Percentiles rank a stretch among this genome's conserved stretches.
These are phyloP conservation scores for Lactarius akahatsu DNA, from an alignment of 768 basidiomycete genomes.

Conservation along the genomic window DNA sequence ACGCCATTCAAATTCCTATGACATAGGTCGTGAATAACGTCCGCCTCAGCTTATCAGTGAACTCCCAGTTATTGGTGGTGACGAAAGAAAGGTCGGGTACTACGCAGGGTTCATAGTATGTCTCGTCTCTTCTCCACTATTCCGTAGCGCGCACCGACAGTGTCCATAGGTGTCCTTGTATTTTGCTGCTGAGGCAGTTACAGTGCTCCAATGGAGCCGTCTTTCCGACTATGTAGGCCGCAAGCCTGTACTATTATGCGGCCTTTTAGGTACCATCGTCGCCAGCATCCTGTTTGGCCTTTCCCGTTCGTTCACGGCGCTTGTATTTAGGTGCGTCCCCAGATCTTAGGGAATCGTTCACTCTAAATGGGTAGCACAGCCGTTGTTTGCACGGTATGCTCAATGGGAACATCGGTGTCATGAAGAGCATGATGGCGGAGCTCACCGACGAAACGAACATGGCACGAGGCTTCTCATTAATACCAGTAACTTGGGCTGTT, in stretches of 20 bases:
- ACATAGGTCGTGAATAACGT: background rate
- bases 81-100: slow-evolving; percentile 48
- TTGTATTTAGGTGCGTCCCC: slow-evolving; percentile 32
- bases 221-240: slow-evolving; percentile 49
- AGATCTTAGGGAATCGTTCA: background rate
- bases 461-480: slow-evolving; percentile 39
- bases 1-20: slow-evolving; percentile 8
- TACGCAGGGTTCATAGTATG: slow-evolving; percentile 51
- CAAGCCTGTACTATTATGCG: slow-evolving; percentile 47
- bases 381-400: slow-evolving; percentile 12
- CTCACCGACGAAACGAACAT: slow-evolving; percentile 61
- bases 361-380: slow-evolving; percentile 62
- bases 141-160: background rate
- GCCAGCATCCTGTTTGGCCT: slow-evolving; percentile 40
- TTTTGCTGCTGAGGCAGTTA: slow-evolving; percentile 46
- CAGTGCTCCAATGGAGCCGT: slow-evolving; percentile 48
- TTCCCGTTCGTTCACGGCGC: slow-evolving; percentile 36
- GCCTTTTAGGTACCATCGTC: slow-evolving; percentile 36
- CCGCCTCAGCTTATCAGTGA: slow-evolving; percentile 42
- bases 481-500: slow-evolving; percentile 35
- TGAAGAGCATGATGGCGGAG: slow-evolving; percentile 49
- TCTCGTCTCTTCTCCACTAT: slow-evolving; percentile 10
- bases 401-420: slow-evolving; percentile 12
- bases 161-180: slow-evolving; percentile 45
- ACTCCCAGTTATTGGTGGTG: slow-evolving; percentile 44